Evolutionary conservation across 192 early-diverging fungal species (phyloP).

Genomic region (Coemansia sp.): DNA sequence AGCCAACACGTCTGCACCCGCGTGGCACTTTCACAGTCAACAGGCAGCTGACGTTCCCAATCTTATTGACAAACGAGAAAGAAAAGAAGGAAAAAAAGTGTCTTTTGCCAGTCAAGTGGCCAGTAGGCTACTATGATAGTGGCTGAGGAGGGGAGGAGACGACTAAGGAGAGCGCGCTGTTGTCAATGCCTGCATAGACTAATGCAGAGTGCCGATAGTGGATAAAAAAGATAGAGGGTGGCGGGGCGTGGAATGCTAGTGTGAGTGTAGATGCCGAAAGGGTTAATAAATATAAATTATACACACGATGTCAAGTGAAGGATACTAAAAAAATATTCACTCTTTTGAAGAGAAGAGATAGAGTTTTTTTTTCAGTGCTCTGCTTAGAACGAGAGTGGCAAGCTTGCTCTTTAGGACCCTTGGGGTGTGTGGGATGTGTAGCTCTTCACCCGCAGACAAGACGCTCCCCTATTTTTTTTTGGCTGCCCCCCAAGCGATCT

Average conservation of each 20-base stretch:
- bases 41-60: conserved; percentile 8
- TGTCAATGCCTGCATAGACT: conserved; percentile 33
- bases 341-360: conserved; percentile 9
- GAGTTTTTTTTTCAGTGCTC: conserved; percentile 2
- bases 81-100: conserved; percentile 2
- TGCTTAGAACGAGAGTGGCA: not conserved
- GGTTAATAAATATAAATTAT: conserved; percentile 4
- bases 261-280: conserved; percentile 4
- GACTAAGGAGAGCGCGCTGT: conserved; percentile 7
- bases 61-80: not conserved
- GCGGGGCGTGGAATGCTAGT: not conserved
- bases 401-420: not conserved
- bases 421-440: not conserved
- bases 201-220: conserved; percentile 16
- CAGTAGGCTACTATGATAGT: not conserved
- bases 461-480: not conserved
- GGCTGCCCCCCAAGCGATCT: not conserved
- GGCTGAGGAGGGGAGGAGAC: conserved; percentile 8
- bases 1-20: not conserved
- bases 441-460: conserved; percentile 4
- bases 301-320: conserved; percentile 8
- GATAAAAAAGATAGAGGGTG: conserved; percentile 7
- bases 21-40: conserved; percentile 6
- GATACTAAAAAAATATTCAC: not conserved
- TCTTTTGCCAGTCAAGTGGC: conserved; percentile 11